Base-by-base conservation (phyloP, 768 basidiomycete genomes). In the Tricholoma furcatifolium region DNA sequence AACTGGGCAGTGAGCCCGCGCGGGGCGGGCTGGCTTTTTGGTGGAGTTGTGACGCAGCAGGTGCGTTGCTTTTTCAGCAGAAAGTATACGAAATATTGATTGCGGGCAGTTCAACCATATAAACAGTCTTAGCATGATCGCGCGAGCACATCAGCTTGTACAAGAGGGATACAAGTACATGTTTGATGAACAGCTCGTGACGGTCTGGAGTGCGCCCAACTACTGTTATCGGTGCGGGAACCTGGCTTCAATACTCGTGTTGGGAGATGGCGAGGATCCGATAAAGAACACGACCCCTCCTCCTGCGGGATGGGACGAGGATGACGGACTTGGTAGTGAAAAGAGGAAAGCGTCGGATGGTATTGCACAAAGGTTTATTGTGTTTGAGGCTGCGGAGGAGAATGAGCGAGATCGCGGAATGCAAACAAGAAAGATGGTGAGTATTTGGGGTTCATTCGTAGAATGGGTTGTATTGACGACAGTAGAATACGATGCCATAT, bases 1-100 rank as follows among this genome's bases (percentile, higher is more conserved):
- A 94, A 89, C 38, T 98, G 96, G 96, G 95, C 93, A 4, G 92
- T 98, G 49, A 95, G 92, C 59, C 96, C 96, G 4, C 81, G 96
- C 35, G 96, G 96, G 17, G 96, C 96, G 5, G 96, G 96, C 0
- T 98, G 93, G 90, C 73, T 97, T 18, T 97, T 98, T 59, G 95
- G 95, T 6, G 85, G 79, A 12, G 84, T 77, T 49, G 91, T 98
- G 1, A 93, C 94, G 7, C 78, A 77, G 57, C 93, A 96, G 78
- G 92, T 90, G 44, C 35, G 71, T 62, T 14, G 12, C 23, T 8
- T 15, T 48, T 34, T 38, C 48, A 31, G 30, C 41, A 46, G n/a
- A 54, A 17, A 38, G 39, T 41, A 18, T 34, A 15, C 41, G 38
- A 40, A n/a, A 27, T 24, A 24, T 12, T 34, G 43, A 14, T 21